phyloP scores from a whole-genome alignment of 768 basidiomycete genomes.

The Suillus americanus region DNA sequence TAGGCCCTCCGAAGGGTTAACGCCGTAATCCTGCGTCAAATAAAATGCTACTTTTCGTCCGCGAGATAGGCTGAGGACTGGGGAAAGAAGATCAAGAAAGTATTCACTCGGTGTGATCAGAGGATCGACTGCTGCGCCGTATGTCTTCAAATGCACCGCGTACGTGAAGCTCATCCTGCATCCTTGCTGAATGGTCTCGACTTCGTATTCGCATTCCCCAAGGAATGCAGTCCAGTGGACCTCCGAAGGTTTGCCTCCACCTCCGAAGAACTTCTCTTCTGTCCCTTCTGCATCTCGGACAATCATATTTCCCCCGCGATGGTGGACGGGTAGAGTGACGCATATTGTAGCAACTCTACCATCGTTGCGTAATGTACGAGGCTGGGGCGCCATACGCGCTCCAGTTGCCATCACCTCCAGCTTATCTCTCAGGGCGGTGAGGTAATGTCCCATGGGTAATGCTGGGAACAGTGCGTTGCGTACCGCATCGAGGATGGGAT shows the following conservation, averaged over 20 bases:
- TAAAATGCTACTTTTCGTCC: constrained; percentile 75
- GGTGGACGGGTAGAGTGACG: constrained; percentile 72
- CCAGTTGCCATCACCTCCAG: constrained; percentile 68
- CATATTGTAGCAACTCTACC: constrained; percentile 71
- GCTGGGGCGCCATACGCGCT: constrained; percentile 56
- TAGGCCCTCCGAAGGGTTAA: constrained; percentile 66
- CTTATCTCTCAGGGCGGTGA: constrained; percentile 65
- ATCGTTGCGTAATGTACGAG: constrained; percentile 55
- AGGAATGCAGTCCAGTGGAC: constrained; percentile 81
- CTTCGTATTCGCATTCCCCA: constrained; percentile 72
- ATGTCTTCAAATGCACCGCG: constrained; percentile 66
- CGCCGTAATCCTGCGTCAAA: constrained; percentile 64
- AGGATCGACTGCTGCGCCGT: constrained; percentile 62
- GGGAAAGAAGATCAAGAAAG: constrained; percentile 70
- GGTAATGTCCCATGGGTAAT: constrained; percentile 65
- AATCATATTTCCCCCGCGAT: constrained; percentile 65
- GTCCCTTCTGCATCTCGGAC: constrained; percentile 54
- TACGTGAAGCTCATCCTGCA: constrained; percentile 71
- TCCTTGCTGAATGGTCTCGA: constrained; percentile 70
- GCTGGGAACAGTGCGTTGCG: constrained; percentile 71
- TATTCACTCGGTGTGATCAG: constrained; percentile 72
- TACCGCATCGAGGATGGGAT: constrained; percentile 79
- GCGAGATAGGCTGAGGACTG: constrained; percentile 69
- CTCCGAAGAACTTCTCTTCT: constrained; percentile 62
- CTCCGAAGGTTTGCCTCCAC: constrained; percentile 61